Base-by-base conservation (phyloP, 176 grass and related monocot species). In the Cenchrus purpureus region DNA sequence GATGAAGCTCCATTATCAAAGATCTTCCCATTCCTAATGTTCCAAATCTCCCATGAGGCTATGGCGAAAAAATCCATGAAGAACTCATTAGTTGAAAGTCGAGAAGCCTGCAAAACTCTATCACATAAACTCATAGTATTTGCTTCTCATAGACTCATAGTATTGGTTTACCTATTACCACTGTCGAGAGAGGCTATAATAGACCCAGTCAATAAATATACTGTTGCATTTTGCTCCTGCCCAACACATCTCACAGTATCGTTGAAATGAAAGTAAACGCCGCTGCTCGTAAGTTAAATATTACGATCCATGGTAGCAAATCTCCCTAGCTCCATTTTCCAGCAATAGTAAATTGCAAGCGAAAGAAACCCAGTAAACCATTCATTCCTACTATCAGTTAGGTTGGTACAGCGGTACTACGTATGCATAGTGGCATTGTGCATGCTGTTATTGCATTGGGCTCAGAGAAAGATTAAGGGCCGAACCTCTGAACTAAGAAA, bases 401-500 rank as follows among this genome's bases (percentile, higher is more conserved):
- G 40, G 25, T 22, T 64, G 14, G 20, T 52, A 32, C 31, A 40
- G 37, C 37, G 37, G 37, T 40, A 10, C 16, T 69, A 72, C 48
- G 8, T 64, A 31, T 42, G 1, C 25, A 25, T 56, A 54, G 28
- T 71, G 11, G 7, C 31, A 43, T 48, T 48, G 40, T 17, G 0
- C 22, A 12, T 63, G 42, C 4, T 52, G 5, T 55, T 83, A 25
- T 3, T 46, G 56, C 14, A 31, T 77, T 2, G 2, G n/a, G 32
- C 5, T 71, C 32, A 78, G 7, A 45, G 31, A 63, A 65, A 74
- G 54, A 8, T 8, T 40, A 40, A 71, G 28, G 15, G 16, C 4
- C 63, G 1, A 72, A 94, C 89, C 89, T 94, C 92, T 68, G 82
- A 88, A 86, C 89, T 94, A 77, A 94, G 87, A 79, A 94, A 91